Evolutionary conservation across 352 stramenopile species (phyloP).

Genomic region (Plasmopara halstedii): DNA sequence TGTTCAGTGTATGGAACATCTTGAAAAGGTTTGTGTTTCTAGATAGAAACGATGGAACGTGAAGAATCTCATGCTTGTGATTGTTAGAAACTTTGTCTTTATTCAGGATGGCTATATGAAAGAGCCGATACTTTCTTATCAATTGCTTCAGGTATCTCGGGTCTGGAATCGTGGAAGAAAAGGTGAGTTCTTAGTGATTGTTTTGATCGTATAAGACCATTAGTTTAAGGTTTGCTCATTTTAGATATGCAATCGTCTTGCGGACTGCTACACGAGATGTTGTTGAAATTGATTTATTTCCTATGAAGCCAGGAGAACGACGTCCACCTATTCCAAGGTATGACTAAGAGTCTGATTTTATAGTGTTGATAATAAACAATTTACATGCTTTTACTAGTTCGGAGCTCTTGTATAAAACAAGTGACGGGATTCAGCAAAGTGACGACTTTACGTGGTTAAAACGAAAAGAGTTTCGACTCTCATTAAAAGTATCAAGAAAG

Average conservation of each 20-base stretch:
- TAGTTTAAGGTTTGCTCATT: neutral
- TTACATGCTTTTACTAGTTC: slow-evolving; percentile 15
- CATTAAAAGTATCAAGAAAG: slow-evolving; percentile 54
- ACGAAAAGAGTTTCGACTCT: slow-evolving; percentile 58
- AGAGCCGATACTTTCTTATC: slow-evolving; percentile 76
- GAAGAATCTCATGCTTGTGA: too few relatives aligned
- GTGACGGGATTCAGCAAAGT: slow-evolving; percentile 50
- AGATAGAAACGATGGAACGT: too few relatives aligned
- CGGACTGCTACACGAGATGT: slow-evolving; percentile 40
- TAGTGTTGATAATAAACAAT: too few relatives aligned
- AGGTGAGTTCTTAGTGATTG: slow-evolving; percentile 25
- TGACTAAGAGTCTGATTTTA: too few relatives aligned
- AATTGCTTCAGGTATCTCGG: slow-evolving; percentile 56
- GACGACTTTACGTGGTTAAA: slow-evolving; percentile 58
- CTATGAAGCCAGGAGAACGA: slow-evolving; percentile 65
- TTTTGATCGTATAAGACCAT: neutral
- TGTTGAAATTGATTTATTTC: slow-evolving; percentile 77
- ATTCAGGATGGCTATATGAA: slow-evolving; percentile 78
- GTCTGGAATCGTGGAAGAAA: slow-evolving; percentile 78
- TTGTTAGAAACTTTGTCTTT: slow-evolving; percentile 65
- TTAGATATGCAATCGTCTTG: slow-evolving; percentile 73
- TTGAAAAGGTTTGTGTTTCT: slow-evolving; percentile 71
- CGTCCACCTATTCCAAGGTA: slow-evolving; percentile 58
- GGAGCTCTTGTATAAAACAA: slow-evolving; percentile 57
- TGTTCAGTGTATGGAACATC: slow-evolving; percentile 63